Conservation (phyloP, 1,284 basidiomycete genomes). For the Cystobasidium slooffiae region DNA sequence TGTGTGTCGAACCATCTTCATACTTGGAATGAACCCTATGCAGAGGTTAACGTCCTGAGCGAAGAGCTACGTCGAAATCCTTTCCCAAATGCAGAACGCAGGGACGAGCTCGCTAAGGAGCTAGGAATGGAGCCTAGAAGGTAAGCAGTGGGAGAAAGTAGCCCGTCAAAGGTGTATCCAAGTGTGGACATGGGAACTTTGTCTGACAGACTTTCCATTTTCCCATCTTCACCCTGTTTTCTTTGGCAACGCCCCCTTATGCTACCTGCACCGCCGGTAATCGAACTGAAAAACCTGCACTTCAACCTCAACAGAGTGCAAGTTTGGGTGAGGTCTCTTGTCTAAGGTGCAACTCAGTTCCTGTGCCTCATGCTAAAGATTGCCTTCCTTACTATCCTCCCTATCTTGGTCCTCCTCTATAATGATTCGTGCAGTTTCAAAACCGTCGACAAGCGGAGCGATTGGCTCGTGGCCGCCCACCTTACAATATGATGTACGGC, state of each 20-base stretch:
- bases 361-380: too few relatives aligned
- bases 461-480: constrained; percentile 23
- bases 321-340: constrained; percentile 33
- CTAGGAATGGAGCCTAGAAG: constrained; percentile 37
- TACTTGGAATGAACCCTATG: neutral
- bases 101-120: constrained; percentile 24
- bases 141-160: constrained; percentile 1
- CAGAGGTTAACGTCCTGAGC: constrained; percentile 25
- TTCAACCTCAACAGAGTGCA: constrained; percentile 28
- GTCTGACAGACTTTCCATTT: neutral
- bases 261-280: neutral
- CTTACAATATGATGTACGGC: constrained; percentile 19
- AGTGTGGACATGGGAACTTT: neutral
- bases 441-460: constrained; percentile 38
- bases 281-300: neutral
- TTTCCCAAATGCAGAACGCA: constrained; percentile 31
- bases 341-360: neutral
- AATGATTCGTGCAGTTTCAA: constrained; percentile 22
- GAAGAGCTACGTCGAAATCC: constrained; percentile 33
- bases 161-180: neutral
- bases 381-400: too few relatives aligned
- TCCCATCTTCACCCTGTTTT: neutral
- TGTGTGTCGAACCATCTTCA: neutral
- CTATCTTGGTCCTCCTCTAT: too few relatives aligned
- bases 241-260: neutral